Percentiles rank a stretch among this genome's conserved stretches.
phyloP scores from a whole-genome alignment of 352 stramenopile genomes.

The Pythium sp. region DNA sequence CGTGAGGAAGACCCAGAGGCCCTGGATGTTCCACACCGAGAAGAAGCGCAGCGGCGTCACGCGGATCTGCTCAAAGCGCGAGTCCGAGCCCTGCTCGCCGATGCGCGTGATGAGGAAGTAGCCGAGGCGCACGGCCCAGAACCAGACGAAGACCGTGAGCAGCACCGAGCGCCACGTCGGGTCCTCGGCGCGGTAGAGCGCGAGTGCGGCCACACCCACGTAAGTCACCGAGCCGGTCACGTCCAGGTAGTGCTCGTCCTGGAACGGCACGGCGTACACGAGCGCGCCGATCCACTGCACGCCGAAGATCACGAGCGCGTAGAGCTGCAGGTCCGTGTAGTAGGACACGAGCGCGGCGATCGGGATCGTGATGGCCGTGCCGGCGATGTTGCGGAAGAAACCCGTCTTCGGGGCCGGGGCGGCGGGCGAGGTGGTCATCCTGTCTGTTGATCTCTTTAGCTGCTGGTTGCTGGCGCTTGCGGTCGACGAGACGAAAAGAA shows the following conservation, averaged over 20 bases:
- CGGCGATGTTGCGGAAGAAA: slow-evolving; percentile 43
- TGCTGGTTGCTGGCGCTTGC: not conserved
- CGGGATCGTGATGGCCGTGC: slow-evolving; percentile 33
- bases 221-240: slow-evolving; percentile 71
- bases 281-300: slow-evolving; percentile 61
- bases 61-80: slow-evolving; percentile 67
- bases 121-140: slow-evolving; percentile 72
- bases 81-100: slow-evolving; percentile 53
- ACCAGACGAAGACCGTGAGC: slow-evolving; percentile 54
- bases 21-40: slow-evolving; percentile 73
- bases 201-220: slow-evolving; percentile 43
- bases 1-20: slow-evolving; percentile 77
- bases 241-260: slow-evolving; percentile 78
- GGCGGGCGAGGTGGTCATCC: slow-evolving; percentile 1
- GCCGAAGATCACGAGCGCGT: slow-evolving; percentile 44
- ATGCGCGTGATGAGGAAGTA: slow-evolving; percentile 73
- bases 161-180: slow-evolving; percentile 48
- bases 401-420: slow-evolving; percentile 22
- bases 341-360: slow-evolving; percentile 35
- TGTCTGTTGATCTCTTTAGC: not conserved
- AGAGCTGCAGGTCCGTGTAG: slow-evolving; percentile 40
- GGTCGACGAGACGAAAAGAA: slow-evolving; percentile 4
- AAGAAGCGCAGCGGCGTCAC: slow-evolving; percentile 64
- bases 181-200: slow-evolving; percentile 26
- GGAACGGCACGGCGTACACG: slow-evolving; percentile 53